Conservation (phyloP, 306 rosid species). For the Sicyos baderoa region DNA sequence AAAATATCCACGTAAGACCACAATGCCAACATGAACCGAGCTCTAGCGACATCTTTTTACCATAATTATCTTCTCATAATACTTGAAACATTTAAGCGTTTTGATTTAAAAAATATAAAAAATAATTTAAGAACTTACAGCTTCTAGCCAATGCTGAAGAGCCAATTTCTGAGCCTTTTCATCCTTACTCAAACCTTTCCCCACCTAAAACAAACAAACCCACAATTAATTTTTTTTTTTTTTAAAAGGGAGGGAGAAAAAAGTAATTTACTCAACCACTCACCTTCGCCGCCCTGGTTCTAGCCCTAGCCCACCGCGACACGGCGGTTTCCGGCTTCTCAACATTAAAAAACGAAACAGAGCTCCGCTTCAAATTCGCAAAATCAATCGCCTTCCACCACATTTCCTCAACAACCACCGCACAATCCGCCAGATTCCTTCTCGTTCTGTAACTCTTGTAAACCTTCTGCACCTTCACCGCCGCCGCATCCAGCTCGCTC, state of each 20-base stretch:
- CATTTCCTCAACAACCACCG: slow-evolving; percentile 75
- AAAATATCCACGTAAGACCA: not conserved
- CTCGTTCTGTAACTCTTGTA: slow-evolving; percentile 84
- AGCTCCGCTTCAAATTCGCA: slow-evolving; percentile 62
- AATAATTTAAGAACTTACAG: slow-evolving; percentile 53
- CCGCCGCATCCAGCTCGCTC: slow-evolving; percentile 72
- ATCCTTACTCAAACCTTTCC: slow-evolving; percentile 94
- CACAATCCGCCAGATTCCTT: slow-evolving; percentile 93
- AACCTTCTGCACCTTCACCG: slow-evolving; percentile 66
- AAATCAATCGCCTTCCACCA: slow-evolving; percentile 93
- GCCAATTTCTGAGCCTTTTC: slow-evolving; percentile 92
- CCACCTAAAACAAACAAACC: slow-evolving; percentile 40
- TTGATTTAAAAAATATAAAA: no score
- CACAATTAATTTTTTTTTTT: no score
- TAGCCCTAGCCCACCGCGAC: slow-evolving; percentile 90
- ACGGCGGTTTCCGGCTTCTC: slow-evolving; percentile 69
- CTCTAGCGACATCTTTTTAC: no score
- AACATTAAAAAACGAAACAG: slow-evolving; percentile 60
- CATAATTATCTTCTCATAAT: no score
- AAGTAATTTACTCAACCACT: not conserved
- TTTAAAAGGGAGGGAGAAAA: no score
- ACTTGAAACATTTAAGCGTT: no score
- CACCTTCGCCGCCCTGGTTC: slow-evolving; percentile 90
- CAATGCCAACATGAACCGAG: no score
- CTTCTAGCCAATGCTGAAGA: slow-evolving; percentile 96